These are phyloP conservation scores for Seiridium cupressi DNA, from an alignment of 2,329 filamentous ascomycete species.

Conservation along the genomic window DNA sequence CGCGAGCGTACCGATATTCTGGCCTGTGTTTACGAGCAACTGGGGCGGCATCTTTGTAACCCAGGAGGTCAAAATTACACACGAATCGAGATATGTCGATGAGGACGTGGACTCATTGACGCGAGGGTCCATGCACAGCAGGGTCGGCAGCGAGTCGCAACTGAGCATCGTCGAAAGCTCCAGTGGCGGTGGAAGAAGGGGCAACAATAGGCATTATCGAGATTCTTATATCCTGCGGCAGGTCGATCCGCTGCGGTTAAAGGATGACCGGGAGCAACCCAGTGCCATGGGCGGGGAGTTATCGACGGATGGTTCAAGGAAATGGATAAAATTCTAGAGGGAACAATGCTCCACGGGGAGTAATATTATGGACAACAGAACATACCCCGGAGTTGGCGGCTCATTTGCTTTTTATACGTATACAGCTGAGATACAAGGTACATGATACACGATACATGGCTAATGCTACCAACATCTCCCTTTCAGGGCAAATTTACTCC, in stretches of 20 bases:
- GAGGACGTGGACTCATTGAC: conserved; percentile 20
- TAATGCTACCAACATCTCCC: no score
- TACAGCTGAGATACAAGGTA: neutral
- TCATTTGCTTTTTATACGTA: neutral
- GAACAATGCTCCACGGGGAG: neutral
- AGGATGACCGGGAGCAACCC: neutral
- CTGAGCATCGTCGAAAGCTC: conserved; percentile 7
- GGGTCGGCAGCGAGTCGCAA: conserved; percentile 17
- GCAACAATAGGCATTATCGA: neutral
- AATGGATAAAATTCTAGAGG: neutral
- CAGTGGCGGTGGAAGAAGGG: neutral
- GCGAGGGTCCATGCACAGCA: conserved; percentile 15
- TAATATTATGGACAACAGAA: neutral
- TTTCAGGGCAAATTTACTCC: no score
- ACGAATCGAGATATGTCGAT: conserved; percentile 19
- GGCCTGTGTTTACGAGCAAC: conserved; percentile 21
- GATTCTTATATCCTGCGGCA: conserved; percentile 8
- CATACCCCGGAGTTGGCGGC: neutral
- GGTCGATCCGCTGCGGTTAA: conserved; percentile 8
- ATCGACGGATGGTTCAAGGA: neutral
- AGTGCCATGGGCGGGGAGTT: neutral
- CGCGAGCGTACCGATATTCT: conserved; percentile 26
- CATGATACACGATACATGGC: neutral
- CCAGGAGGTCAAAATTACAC: conserved; percentile 23
- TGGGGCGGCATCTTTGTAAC: conserved; percentile 27